A percentile compares a stretch with the other conserved stretches of the same genome.
Evolutionary conservation across 768 basidiomycete species (phyloP).

Genomic region (Mycena haematopus): DNA sequence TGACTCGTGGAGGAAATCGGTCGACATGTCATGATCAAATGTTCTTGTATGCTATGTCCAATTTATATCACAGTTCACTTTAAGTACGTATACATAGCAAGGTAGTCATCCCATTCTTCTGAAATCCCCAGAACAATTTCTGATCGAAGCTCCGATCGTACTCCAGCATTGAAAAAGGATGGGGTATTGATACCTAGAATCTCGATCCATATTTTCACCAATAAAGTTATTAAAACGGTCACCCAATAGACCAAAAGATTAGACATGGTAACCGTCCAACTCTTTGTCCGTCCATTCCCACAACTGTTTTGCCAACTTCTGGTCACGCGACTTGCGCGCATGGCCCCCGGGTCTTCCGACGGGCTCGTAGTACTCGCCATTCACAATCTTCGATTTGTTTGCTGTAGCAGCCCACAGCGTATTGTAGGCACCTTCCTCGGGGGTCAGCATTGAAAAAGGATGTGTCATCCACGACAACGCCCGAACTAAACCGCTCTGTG

Average conservation of each 20-base stretch:
- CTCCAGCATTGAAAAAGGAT: no score
- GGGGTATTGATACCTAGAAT: no score
- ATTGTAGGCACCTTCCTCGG: conserved; percentile 22
- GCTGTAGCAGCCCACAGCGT: conserved; percentile 23
- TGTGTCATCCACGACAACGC: not conserved
- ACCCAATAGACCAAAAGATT: no score
- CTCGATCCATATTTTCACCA: no score
- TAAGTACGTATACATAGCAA: no score
- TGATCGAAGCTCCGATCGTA: no score
- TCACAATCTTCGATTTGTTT: conserved; percentile 8
- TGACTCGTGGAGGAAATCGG: not conserved
- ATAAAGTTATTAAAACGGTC: no score
- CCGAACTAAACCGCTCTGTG: not conserved
- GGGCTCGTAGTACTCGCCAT: conserved; percentile 25
- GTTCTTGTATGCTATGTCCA: not conserved
- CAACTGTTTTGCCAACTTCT: conserved; percentile 14
- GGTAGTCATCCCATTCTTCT: no score
- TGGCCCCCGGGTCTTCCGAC: conserved; percentile 17
- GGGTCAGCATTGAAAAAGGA: conserved; percentile 14
- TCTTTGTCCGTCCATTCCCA: conserved; percentile 30
- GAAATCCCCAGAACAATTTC: no score
- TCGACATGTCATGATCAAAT: not conserved
- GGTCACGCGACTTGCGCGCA: conserved; percentile 11
- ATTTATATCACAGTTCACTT: no score
- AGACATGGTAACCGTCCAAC: conserved; percentile 10